Evolutionary conservation across 129 eudicot genomes (phyloP).

Genomic region (Arctium minus): DNA sequence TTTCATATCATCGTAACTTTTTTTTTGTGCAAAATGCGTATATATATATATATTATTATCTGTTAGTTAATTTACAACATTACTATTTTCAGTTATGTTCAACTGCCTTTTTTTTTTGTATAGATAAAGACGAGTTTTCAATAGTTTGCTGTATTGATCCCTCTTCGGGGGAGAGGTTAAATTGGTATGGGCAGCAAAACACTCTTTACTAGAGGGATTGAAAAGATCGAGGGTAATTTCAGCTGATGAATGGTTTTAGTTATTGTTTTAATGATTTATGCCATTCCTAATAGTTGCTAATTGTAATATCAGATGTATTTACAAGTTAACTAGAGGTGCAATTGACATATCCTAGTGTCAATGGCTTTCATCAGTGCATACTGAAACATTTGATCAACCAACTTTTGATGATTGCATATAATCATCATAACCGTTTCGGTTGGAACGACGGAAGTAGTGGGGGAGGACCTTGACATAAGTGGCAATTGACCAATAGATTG

Average conservation of each 20-base stretch:
- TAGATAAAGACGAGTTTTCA: not conserved
- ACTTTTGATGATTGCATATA: not conserved
- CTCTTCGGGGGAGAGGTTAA: conserved; percentile 49
- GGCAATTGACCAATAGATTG: not conserved
- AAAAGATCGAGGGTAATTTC: too few species aligned
- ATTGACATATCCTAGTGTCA: not conserved
- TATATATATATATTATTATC: not conserved
- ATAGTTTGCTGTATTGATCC: conserved; percentile 16
- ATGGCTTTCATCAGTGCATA: not conserved
- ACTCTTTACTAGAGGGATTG: too few species aligned
- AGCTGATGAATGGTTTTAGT: too few species aligned
- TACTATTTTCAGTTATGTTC: not conserved
- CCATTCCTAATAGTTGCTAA: not conserved
- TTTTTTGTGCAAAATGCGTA: conserved; percentile 63
- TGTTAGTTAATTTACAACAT: not conserved
- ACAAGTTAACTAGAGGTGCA: not conserved
- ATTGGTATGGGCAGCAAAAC: conserved; percentile 6
- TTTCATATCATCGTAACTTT: conserved; percentile 75
- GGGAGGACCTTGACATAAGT: not conserved
- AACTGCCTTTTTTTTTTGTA: not conserved
- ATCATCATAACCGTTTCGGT: not conserved
- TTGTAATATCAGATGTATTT: not conserved
- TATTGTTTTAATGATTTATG: too few species aligned
- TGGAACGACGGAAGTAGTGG: not conserved
- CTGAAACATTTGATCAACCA: not conserved